Percentiles rank a stretch among this genome's conserved stretches.
These are phyloP conservation scores for Ophiocordyceps camponoti-leonardi DNA, from an alignment of 2,329 filamentous ascomycete species.

Conservation along the genomic window DNA sequence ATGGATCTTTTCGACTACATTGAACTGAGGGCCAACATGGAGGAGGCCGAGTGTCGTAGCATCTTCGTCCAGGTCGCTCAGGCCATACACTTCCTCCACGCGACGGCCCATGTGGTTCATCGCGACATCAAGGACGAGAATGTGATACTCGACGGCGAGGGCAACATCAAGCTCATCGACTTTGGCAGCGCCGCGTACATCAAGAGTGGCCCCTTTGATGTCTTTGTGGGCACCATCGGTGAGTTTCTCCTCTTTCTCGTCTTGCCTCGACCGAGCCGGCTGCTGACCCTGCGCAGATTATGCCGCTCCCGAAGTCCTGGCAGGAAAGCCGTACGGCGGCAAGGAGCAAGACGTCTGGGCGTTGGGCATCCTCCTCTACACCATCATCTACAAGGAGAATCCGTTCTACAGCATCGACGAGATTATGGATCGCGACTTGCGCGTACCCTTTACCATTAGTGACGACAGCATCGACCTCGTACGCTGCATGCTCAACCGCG, in stretches of 20 bases:
- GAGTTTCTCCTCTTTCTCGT: constrained; percentile 15
- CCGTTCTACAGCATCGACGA: constrained; percentile 98
- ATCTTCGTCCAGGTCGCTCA: constrained; percentile 90
- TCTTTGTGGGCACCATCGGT: constrained; percentile 98
- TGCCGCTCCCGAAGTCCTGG: constrained; percentile 92
- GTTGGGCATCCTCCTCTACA: constrained; percentile 89
- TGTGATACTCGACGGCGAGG: constrained; percentile 86
- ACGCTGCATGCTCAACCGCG: constrained; percentile 77
- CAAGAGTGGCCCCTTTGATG: constrained; percentile 94
- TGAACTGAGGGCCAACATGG: constrained; percentile 89
- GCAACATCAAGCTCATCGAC: constrained; percentile 91
- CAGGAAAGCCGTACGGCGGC: constrained; percentile 78
- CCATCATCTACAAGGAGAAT: constrained; percentile 98
- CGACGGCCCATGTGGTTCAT: constrained; percentile 80
- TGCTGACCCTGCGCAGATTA: constrained; percentile 49
- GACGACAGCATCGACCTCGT: constrained; percentile 89
- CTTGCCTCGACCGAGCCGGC: neutral
- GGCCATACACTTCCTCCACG: constrained; percentile 83
- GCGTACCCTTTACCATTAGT: constrained; percentile 75
- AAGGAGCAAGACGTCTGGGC: constrained; percentile 99
- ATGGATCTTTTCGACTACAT: constrained; percentile 99
- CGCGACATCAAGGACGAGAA: constrained; percentile 99
- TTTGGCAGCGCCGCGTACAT: constrained; percentile 97
- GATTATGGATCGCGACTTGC: constrained; percentile 92
- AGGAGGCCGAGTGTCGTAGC: constrained; percentile 79